These are phyloP conservation scores for Chamaecyparis obtusa DNA, from an alignment of 75 land plant species.

Conservation along the genomic window DNA sequence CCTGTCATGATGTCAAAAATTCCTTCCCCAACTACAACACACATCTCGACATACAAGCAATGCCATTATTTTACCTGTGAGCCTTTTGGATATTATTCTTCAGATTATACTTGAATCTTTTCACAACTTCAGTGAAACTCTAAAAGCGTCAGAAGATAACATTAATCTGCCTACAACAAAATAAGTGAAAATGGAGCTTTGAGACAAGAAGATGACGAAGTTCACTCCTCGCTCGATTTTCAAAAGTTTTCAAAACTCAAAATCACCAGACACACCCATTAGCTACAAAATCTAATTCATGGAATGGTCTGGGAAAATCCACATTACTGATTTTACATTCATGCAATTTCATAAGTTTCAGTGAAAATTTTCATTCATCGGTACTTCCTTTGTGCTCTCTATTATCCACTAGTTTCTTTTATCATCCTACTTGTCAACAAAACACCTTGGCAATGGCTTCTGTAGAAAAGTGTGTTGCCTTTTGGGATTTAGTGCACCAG, in stretches of 20 bases:
- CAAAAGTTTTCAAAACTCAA: slow-evolving; percentile 6
- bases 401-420: neutral
- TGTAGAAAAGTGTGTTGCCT: neutral
- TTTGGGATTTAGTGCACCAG: slow-evolving; percentile 16
- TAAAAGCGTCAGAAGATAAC: neutral
- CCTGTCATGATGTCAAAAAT: no score
- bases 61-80: neutral
- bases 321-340: neutral
- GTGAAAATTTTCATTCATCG: neutral
- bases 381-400: neutral
- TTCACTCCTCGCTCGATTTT: neutral
- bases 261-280: neutral
- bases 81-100: neutral
- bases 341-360: neutral
- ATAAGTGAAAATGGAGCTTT: neutral
- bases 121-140: neutral
- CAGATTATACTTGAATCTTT: neutral
- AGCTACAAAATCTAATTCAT: neutral
- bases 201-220: neutral
- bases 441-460: neutral
- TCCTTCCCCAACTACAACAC: no score
- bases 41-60: neutral
- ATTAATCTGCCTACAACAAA: neutral
- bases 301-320: neutral
- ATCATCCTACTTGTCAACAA: neutral